Evolutionary conservation across 129 eudicot species (phyloP), one percentile per base, ranked within the genome.

Genomic region (Silybum marianum): DNA sequence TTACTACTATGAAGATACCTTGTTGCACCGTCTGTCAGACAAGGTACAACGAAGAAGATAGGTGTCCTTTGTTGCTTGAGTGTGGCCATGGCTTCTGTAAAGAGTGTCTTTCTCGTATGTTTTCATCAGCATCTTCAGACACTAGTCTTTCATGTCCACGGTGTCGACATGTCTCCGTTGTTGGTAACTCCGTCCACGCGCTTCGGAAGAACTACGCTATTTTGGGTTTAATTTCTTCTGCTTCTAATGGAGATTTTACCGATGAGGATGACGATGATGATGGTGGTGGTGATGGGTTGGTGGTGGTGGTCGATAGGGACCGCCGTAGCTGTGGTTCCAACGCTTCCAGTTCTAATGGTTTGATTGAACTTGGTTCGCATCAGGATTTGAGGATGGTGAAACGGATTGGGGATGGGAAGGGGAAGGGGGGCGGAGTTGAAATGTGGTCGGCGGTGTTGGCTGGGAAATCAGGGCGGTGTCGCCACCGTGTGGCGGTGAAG

Each of bases 41-140:
- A 6, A 78, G 89, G 82, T 95, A 92, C 86, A 88, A 88, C 94
- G 99, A 95, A 80, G 91, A 89, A 2, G 95, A 89, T 8, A 78
- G 99, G 44, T 88, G 97, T 81, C 99, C 99, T 0, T 71, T 95
- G 1, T 40, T 95, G 25, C 99, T 95, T 28, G 89, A 91, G 81
- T 95, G 99, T 82, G 99, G 99, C 81, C 99, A 95, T 80, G 94
- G 95, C 8, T 95, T 86, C 84, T 95, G 99, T 73, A 91, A 85
- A 25, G 97, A 92, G 36, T 95, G 99, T 58, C 78, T 95, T 16
- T 92, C 92, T 9, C 84, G 83, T 13, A 85, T 95, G 97, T 93
- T 91, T 79, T 22, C 93, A 16, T 36, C 94, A 12, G 87, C 97
- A 0, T 87, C 92, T 0, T 80, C 91, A 0, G 98, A 95, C 44